Percentiles rank a stretch among this genome's conserved stretches.
phyloP scores from a whole-genome alignment of 306 rosid genomes.

The Styphnolobium japonicum region DNA sequence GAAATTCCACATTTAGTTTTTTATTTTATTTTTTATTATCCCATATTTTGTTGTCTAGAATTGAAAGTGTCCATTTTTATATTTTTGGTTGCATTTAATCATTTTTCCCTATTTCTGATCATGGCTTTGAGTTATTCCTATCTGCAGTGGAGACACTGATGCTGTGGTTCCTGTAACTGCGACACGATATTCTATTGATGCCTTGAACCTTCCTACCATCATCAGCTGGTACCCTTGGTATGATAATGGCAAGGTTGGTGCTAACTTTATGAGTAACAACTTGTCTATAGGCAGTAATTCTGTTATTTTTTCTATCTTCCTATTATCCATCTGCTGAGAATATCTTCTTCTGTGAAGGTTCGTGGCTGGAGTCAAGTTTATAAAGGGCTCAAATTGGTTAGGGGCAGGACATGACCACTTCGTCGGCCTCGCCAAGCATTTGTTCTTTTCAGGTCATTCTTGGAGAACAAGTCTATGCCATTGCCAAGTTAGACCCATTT shows the following conservation, averaged over 20 bases:
- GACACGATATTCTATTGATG: constrained; percentile 81
- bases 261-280: constrained; percentile 12
- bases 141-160: constrained; percentile 97
- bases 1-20: neutral
- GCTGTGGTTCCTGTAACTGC: constrained; percentile 88
- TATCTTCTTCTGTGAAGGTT: constrained; percentile 50
- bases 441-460: constrained; percentile 80
- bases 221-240: constrained; percentile 87
- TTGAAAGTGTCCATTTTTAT: neutral
- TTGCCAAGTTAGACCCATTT: constrained; percentile 38
- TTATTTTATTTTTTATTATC: neutral
- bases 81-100: constrained; percentile 9
- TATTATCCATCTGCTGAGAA: constrained; percentile 14
- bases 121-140: too few species aligned
- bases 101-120: too few species aligned
- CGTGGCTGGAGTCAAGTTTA: constrained; percentile 95
- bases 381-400: constrained; percentile 76
- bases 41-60: neutral
- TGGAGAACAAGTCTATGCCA: constrained; percentile 84
- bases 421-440: constrained; percentile 84
- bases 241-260: constrained; percentile 80
- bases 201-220: constrained; percentile 80
- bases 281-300: neutral
- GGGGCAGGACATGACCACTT: constrained; percentile 98
- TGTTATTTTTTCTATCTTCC: neutral